Conservation (phyloP, 2,329 filamentous ascomycete genomes). For the Cytospora schulzeri region DNA sequence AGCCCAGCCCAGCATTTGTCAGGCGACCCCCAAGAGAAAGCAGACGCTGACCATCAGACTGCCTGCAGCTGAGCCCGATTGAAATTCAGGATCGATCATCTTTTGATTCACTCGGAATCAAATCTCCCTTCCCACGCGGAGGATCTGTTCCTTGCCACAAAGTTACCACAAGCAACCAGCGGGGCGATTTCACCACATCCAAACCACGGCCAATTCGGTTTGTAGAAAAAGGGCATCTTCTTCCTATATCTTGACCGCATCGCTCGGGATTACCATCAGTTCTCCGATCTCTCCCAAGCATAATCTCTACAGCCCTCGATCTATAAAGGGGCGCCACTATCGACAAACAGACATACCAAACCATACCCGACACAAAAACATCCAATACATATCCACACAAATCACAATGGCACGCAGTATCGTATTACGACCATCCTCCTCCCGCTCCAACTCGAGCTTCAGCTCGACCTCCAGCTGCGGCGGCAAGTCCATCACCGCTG, state of each 20-base stretch:
- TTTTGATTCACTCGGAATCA: neutral
- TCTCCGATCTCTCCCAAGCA: neutral
- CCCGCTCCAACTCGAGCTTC: neutral
- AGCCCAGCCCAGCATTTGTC: neutral
- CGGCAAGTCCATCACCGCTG: neutral
- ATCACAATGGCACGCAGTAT: neutral
- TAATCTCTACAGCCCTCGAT: neutral
- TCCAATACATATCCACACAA: neutral
- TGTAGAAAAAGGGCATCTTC: neutral
- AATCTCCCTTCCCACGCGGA: conserved; percentile 8
- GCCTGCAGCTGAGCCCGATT: neutral
- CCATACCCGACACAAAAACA: neutral
- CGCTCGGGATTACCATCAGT: neutral
- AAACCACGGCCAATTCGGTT: neutral
- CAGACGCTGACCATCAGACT: conserved; percentile 9
- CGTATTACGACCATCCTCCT: neutral
- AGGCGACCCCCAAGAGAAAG: neutral
- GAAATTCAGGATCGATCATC: neutral
- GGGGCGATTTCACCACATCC: neutral
- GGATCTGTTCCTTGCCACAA: neutral
- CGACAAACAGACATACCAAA: neutral
- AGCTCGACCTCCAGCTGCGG: conserved; percentile 10
- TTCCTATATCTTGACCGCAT: neutral
- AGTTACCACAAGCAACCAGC: neutral
- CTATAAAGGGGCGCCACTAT: neutral